These are phyloP conservation scores for Debaryomyces sp. DNA, from an alignment of 1,139 yeast species.

Conservation along the genomic window DNA sequence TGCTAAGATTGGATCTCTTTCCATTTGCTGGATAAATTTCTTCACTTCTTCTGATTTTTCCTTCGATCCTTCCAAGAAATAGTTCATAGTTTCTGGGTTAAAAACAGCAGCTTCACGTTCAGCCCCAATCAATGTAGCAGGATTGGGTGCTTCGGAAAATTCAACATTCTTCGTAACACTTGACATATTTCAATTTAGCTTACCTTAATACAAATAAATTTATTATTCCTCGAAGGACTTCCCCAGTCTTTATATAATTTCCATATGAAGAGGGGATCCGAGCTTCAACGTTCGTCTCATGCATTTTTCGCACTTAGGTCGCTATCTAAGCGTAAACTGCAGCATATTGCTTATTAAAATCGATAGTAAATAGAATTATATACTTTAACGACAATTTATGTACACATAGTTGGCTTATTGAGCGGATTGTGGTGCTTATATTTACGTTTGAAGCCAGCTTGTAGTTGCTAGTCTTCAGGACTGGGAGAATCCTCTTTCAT, in stretches of 20 bases:
- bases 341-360: too few relatives aligned
- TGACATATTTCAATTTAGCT: constrained; percentile 6
- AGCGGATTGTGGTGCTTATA: background rate
- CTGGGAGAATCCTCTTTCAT: background rate
- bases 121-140: constrained; percentile 34
- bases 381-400: background rate
- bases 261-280: background rate
- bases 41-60: constrained; percentile 37
- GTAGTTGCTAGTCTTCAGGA: background rate
- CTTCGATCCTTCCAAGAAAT: constrained; percentile 48
- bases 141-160: constrained; percentile 33
- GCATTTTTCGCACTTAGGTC: background rate
- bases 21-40: constrained; percentile 45
- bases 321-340: background rate
- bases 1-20: constrained; percentile 51
- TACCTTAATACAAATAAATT: background rate
- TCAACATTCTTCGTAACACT: constrained; percentile 9
- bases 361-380: background rate
- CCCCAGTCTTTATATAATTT: background rate
- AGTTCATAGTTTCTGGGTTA: constrained; percentile 47
- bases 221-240: background rate
- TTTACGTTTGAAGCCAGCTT: background rate
- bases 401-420: background rate
- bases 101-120: constrained; percentile 41
- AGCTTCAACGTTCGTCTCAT: background rate